phyloP scores from a whole-genome alignment of 2,329 filamentous ascomycete genomes.

The Aspergillus neoniger region DNA sequence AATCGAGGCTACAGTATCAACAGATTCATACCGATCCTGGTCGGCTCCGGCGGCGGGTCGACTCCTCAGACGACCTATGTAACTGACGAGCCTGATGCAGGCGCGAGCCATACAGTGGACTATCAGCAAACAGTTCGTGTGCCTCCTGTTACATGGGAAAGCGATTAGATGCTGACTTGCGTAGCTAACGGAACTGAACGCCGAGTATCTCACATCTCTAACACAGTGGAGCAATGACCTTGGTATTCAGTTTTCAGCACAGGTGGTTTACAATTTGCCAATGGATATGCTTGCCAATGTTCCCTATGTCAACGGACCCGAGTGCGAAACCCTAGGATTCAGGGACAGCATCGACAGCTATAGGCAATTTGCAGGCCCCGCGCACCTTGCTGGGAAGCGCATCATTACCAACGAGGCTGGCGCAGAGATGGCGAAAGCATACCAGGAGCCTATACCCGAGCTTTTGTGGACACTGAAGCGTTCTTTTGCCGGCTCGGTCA shows the following conservation, averaged over 20 bases:
- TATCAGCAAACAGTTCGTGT: constrained; percentile 21
- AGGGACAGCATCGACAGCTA: constrained; percentile 43
- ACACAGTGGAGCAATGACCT: constrained; percentile 37
- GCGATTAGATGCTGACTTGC: not conserved
- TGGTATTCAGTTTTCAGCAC: constrained; percentile 40
- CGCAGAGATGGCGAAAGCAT: constrained; percentile 27
- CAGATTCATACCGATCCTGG: constrained; percentile 31
- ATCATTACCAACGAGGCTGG: constrained; percentile 47
- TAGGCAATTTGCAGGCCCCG: constrained; percentile 43
- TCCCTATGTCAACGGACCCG: constrained; percentile 42
- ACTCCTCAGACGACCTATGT: constrained; percentile 8
- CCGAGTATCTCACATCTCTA: constrained; percentile 34
- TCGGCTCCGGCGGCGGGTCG: constrained; percentile 32
- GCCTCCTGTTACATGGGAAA: not conserved
- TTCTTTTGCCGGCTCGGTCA: constrained; percentile 46
- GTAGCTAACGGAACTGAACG: not conserved
- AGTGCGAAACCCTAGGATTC: constrained; percentile 46
- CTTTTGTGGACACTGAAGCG: constrained; percentile 42
- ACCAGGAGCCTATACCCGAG: constrained; percentile 25
- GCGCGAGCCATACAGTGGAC: constrained; percentile 14
- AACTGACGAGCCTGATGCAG: constrained; percentile 8
- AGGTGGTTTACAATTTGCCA: constrained; percentile 46
- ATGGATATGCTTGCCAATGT: constrained; percentile 47
- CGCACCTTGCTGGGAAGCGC: constrained; percentile 40
- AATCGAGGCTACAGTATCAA: constrained; percentile 38